These are phyloP conservation scores for Aaosphaeria pasadenensis DNA, from an alignment of 2,329 filamentous ascomycete species.

Conservation along the genomic window DNA sequence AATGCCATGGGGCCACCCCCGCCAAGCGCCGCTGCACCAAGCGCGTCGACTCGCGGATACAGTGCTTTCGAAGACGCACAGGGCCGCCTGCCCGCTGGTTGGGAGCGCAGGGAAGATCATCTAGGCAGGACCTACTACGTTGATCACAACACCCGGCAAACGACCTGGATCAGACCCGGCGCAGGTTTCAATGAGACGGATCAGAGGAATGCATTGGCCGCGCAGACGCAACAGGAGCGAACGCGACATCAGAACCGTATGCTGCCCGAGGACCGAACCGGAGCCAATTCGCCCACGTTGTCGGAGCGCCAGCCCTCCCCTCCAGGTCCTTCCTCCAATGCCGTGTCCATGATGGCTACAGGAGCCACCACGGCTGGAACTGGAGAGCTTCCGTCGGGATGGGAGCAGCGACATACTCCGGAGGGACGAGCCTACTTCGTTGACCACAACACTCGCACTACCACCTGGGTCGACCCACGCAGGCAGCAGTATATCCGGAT, in stretches of 20 bases:
- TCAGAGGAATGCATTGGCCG: slow-evolving; percentile 76
- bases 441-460: slow-evolving; percentile 96
- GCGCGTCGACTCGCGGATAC: slow-evolving; percentile 51
- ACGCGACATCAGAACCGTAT: slow-evolving; percentile 93
- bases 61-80: slow-evolving; percentile 97
- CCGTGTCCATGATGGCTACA: slow-evolving; percentile 87
- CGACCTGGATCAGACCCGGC: slow-evolving; percentile 93
- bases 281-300: slow-evolving; percentile 83
- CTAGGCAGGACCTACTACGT: slow-evolving; percentile 96
- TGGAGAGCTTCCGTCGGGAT: slow-evolving; percentile 89
- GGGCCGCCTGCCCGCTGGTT: slow-evolving; percentile 85
- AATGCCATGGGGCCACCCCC: slow-evolving; percentile 43
- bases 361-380: slow-evolving; percentile 92
- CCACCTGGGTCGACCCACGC: slow-evolving; percentile 96
- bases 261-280: slow-evolving; percentile 90
- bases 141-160: slow-evolving; percentile 94
- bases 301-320: slow-evolving; percentile 48
- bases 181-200: slow-evolving; percentile 72
- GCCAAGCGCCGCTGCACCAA: slow-evolving; percentile 19
- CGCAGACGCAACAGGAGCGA: slow-evolving; percentile 88
- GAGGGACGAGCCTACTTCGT: slow-evolving; percentile 96
- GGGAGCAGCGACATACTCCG: slow-evolving; percentile 94
- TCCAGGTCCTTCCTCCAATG: slow-evolving; percentile 37
- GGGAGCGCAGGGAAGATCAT: slow-evolving; percentile 95
- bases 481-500: slow-evolving; percentile 98